These are phyloP conservation scores for Cercis canadensis DNA, from an alignment of 306 rosid species.

Conservation along the genomic window DNA sequence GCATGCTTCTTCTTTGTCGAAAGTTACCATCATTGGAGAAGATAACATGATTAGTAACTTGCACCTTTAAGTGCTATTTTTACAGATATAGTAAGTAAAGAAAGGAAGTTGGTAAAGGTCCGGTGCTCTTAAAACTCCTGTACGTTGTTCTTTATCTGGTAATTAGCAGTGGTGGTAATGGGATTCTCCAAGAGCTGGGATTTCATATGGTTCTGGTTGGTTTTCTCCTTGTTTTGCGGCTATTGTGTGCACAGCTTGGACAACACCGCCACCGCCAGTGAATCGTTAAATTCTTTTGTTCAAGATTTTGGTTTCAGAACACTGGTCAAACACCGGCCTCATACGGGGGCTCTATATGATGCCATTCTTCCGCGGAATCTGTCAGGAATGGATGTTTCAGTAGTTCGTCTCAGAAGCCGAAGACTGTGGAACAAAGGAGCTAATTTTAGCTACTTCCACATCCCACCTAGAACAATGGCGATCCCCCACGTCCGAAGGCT, in stretches of 20 bases:
- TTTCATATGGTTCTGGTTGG: conserved; percentile 42
- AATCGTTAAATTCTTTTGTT: conserved; percentile 60
- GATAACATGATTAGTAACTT: too few species aligned
- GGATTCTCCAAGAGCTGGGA: conserved; percentile 47
- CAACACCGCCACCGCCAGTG: conserved; percentile 34
- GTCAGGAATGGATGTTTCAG: conserved; percentile 72
- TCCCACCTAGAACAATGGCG: conserved; percentile 75
- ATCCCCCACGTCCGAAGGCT: conserved; percentile 78
- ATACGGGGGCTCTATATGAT: conserved; percentile 65
- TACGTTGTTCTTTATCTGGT: conserved; percentile 6
- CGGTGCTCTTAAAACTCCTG: not conserved
- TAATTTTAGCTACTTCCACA: conserved; percentile 63
- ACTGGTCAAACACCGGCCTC: conserved; percentile 56
- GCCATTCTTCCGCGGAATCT: conserved; percentile 67
- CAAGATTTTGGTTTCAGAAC: conserved; percentile 64
- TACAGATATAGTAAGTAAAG: not conserved
- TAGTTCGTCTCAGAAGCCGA: conserved; percentile 70
- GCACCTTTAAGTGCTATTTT: conserved; percentile 13
- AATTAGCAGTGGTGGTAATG: conserved; percentile 5
- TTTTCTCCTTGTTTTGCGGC: conserved; percentile 42
- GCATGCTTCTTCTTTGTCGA: conserved; percentile 61
- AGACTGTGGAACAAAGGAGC: conserved; percentile 79
- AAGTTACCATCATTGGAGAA: conserved; percentile 41
- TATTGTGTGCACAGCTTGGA: conserved; percentile 50
- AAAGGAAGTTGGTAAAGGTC: not conserved